A percentile compares a stretch with the other conserved stretches of the same genome.
Conservation (phyloP, 228 moss, liverwort and hornwort species). For the Sphagnum magellanicum region DNA sequence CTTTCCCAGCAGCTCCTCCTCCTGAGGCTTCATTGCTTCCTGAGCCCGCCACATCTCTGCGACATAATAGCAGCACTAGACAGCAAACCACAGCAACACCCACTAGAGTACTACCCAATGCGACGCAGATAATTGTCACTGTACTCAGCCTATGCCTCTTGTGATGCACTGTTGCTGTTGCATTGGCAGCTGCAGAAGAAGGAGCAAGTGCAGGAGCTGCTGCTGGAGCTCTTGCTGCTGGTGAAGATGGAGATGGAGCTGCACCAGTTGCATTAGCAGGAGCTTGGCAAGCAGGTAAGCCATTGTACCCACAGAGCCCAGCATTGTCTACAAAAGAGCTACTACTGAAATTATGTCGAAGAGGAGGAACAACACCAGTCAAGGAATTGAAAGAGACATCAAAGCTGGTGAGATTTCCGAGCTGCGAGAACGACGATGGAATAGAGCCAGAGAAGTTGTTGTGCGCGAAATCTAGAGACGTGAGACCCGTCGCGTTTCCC, state of each 20-base stretch:
- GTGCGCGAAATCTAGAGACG: not conserved
- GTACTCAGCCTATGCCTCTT: slow-evolving; percentile 22
- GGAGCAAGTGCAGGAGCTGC: slow-evolving; percentile 1
- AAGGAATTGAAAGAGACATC: slow-evolving; percentile 80
- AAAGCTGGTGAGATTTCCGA: slow-evolving; percentile 34
- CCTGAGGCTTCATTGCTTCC: not conserved
- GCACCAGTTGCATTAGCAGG: slow-evolving; percentile 22
- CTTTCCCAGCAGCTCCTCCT: not conserved
- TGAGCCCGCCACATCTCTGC: slow-evolving; percentile 17
- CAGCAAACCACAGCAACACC: slow-evolving; percentile 29
- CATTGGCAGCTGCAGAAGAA: accelerated
- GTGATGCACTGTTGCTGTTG: not conserved
- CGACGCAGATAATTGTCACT: slow-evolving; percentile 58
- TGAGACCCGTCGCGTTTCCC: slow-evolving; percentile 17
- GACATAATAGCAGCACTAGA: slow-evolving; percentile 32
- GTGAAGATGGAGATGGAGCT: not conserved
- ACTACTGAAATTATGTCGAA: slow-evolving; percentile 41
- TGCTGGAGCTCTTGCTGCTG: not conserved
- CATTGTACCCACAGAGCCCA: slow-evolving; percentile 54
- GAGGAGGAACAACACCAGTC: slow-evolving; percentile 60
- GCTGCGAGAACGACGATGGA: slow-evolving; percentile 11
- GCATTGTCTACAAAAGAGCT: slow-evolving; percentile 59
- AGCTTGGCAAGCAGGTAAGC: slow-evolving; percentile 40
- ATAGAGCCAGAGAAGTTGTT: not conserved
- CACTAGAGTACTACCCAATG: slow-evolving; percentile 62